Evolutionary conservation across 2,329 filamentous ascomycete genomes (phyloP).

Genomic region (Aspergillus fischeri): DNA sequence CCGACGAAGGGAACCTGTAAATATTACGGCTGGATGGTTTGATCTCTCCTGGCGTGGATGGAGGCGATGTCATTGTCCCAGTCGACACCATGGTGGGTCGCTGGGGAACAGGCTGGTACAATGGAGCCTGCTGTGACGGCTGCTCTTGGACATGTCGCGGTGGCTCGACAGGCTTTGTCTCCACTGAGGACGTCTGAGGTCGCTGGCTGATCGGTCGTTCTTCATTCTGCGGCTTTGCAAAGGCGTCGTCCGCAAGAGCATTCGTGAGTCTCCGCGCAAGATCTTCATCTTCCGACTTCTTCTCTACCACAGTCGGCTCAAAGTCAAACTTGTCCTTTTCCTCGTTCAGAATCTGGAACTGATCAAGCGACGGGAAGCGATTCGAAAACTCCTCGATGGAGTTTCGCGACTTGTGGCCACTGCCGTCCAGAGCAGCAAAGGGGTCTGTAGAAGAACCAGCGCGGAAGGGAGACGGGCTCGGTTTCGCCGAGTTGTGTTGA

Average conservation of each 20-base stretch:
- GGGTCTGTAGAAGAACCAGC: slow-evolving; percentile 68
- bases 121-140: slow-evolving; percentile 23
- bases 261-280: slow-evolving; percentile 67
- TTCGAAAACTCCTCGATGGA: slow-evolving; percentile 72
- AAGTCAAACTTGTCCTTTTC: slow-evolving; percentile 82
- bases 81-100: slow-evolving; percentile 59
- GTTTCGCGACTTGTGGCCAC: slow-evolving; percentile 47
- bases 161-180: slow-evolving; percentile 20
- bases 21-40: slow-evolving; percentile 41
- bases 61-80: slow-evolving; percentile 72
- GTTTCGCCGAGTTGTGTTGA: slow-evolving; percentile 49
- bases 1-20: slow-evolving; percentile 50
- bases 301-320: slow-evolving; percentile 50
- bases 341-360: slow-evolving; percentile 87
- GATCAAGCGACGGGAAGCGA: slow-evolving; percentile 84
- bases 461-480: slow-evolving; percentile 65
- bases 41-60: slow-evolving; percentile 39
- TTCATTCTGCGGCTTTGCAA: slow-evolving; percentile 49
- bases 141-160: slow-evolving; percentile 22
- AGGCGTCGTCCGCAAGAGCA: slow-evolving; percentile 79
- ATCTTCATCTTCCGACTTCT: slow-evolving; percentile 44
- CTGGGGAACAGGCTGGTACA: slow-evolving; percentile 45
- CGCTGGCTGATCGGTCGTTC: slow-evolving; percentile 24
- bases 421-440: slow-evolving; percentile 82
- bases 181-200: slow-evolving; percentile 21